Evolutionary conservation across 2,329 filamentous ascomycete species (phyloP).

Genomic region (Rugonectria rugulosa): DNA sequence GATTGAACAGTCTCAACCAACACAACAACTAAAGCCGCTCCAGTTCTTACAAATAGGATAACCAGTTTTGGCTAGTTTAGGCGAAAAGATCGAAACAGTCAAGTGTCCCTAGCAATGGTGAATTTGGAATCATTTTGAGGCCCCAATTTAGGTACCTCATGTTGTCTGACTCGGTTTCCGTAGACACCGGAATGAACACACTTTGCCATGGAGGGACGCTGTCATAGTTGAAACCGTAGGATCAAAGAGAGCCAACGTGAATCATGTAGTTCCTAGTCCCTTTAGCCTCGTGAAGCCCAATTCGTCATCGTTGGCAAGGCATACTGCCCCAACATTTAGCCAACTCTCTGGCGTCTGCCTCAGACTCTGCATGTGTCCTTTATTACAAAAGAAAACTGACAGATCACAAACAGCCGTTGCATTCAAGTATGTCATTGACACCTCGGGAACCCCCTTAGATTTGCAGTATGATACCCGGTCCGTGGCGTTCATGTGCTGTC

Average conservation of each 20-base stretch:
- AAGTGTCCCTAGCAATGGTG: neutral
- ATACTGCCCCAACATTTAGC: neutral
- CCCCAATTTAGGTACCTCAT: no score
- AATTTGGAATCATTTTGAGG: neutral
- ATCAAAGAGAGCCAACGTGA: no score
- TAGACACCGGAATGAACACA: no score
- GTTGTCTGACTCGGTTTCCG: no score
- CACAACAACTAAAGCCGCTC: neutral
- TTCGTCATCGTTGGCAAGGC: conserved; percentile 4
- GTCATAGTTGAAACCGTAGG: no score
- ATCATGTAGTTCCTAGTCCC: neutral
- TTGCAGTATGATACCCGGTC: no score
- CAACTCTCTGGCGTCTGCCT: conserved; percentile 4
- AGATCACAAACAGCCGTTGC: conserved; percentile 17
- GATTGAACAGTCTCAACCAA: no score
- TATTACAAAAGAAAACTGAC: no score
- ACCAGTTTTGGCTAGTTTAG: neutral
- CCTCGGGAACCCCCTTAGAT: neutral
- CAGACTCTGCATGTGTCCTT: neutral
- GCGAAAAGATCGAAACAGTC: neutral
- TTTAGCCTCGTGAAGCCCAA: conserved; percentile 4
- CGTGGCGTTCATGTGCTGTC: conserved; percentile 19
- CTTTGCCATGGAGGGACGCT: no score
- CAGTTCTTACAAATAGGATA: neutral
- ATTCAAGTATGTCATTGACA: neutral